These are phyloP conservation scores for Phytopythium cucurbitacearum DNA, from an alignment of 352 stramenopile species.

Conservation along the genomic window DNA sequence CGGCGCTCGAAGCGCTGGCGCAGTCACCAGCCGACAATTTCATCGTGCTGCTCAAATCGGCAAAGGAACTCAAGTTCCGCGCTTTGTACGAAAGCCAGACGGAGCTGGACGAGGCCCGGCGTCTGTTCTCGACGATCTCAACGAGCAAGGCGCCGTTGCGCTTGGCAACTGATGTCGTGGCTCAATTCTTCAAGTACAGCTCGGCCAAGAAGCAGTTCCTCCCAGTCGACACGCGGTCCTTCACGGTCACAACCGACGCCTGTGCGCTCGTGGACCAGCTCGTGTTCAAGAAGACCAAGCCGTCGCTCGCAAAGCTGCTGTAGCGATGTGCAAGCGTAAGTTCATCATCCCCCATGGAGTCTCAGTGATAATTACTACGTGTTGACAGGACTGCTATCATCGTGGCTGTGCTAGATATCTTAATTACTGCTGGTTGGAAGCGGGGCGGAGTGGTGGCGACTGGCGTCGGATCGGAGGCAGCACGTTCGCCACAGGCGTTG, in stretches of 20 bases:
- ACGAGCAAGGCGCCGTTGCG: constrained; percentile 20
- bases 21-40: constrained; percentile 63
- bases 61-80: constrained; percentile 71
- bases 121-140: constrained; percentile 36
- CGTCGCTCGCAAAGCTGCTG: neutral
- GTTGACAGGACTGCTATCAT: neutral
- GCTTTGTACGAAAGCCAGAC: constrained; percentile 66
- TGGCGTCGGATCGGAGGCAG: too few species aligned
- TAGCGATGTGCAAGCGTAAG: neutral
- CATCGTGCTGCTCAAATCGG: constrained; percentile 67
- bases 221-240: constrained; percentile 53
- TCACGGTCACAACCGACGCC: constrained; percentile 74
- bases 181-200: constrained; percentile 84
- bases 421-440: too few species aligned
- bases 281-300: constrained; percentile 42
- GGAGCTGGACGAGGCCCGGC: constrained; percentile 30
- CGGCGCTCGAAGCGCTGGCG: constrained; percentile 36
- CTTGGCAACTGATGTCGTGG: constrained; percentile 30
- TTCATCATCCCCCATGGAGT: neutral
- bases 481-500: too few species aligned
- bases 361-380: neutral
- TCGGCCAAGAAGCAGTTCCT: constrained; percentile 79
- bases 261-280: constrained; percentile 54
- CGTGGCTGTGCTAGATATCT: too few species aligned
- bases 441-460: too few species aligned